A percentile compares a stretch with the other conserved stretches of the same genome.
Evolutionary conservation across 331 rosid genomes (phyloP).

Genomic region (Acacia pycnantha): DNA sequence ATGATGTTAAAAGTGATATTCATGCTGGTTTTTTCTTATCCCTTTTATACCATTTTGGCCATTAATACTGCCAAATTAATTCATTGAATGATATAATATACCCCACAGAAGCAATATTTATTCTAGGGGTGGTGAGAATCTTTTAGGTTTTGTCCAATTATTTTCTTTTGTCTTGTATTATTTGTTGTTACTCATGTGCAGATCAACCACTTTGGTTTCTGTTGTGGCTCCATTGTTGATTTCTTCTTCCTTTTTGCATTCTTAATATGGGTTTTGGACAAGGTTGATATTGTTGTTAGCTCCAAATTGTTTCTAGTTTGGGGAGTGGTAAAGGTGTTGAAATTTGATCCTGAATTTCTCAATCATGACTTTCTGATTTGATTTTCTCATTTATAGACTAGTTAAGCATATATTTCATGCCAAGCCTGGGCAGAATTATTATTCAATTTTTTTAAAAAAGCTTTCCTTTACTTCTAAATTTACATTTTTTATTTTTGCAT

Average conservation of each 20-base stretch:
- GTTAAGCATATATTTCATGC: background rate
- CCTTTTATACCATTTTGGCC: background rate
- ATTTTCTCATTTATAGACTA: background rate
- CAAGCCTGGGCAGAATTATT: background rate
- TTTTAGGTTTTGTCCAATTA: background rate
- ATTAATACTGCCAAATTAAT: constrained; percentile 7
- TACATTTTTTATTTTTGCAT: background rate
- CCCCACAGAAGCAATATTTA: constrained; percentile 8
- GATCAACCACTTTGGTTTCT: constrained; percentile 3
- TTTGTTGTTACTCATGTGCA: background rate
- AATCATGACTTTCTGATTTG: background rate
- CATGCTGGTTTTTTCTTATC: background rate
- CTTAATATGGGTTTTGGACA: background rate
- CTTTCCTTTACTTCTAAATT: background rate
- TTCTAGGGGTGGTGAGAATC: constrained; percentile 6
- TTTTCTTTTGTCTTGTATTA: background rate
- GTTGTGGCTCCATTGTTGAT: background rate
- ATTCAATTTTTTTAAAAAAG: background rate
- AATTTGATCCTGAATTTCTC: background rate
- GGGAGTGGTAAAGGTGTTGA: background rate
- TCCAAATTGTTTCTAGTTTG: background rate
- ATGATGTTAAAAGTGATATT: constrained; percentile 29
- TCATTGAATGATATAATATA: constrained; percentile 29
- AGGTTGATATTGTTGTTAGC: background rate
- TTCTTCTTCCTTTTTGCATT: background rate